Evolutionary conservation across 108 stramenopile species (phyloP), one percentile per base, ranked within the genome.

Genomic region (Mediolabrus comicus): DNA sequence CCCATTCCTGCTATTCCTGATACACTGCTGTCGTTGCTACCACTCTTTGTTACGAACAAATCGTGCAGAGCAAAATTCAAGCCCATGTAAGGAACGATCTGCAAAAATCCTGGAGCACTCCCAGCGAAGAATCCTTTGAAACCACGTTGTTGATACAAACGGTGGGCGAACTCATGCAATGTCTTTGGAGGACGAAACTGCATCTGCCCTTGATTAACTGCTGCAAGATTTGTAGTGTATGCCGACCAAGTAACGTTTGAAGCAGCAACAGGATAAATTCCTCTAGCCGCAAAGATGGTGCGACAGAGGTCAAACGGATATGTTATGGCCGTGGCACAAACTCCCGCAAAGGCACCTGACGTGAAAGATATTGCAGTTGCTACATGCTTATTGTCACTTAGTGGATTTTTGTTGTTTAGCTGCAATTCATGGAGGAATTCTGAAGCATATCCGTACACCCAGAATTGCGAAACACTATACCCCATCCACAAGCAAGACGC

Each of bases 41-140:
- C 80, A 17, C 78, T 82, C 34, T 66, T 53, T 27, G 31, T 27
- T 16, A 87, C 79, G 13, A 93, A 54, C 4, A 52, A 38, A 73
- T 97, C 97, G 70, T 97, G 96, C 46, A 95, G 77, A 16, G 84
- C 75, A 82, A 98, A 98, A 43, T 95, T 94, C 1, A 96, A 29
- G 5, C 97, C 97, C 95, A 98, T 97, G 65, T 96, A 94, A 0
- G 97, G 97, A 7, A 96, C 69, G 55, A 98, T 93, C 66, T 86
- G 85, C 39, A 90, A 59, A 6, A 92, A 35, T 28, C 93, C 95
- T 4, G 97, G 92, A 4, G 62, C 59, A 32, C 69, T 63, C n/a
- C 97, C 97, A 2, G 93, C 86, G 71, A 83, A 98, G 66, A 98
- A 94, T 28, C 88, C 95, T 56, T 70, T 62, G 3, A 90, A 28